Conservation (phyloP, 805 yeast genomes). For the Yamadazyma akitaensis region DNA sequence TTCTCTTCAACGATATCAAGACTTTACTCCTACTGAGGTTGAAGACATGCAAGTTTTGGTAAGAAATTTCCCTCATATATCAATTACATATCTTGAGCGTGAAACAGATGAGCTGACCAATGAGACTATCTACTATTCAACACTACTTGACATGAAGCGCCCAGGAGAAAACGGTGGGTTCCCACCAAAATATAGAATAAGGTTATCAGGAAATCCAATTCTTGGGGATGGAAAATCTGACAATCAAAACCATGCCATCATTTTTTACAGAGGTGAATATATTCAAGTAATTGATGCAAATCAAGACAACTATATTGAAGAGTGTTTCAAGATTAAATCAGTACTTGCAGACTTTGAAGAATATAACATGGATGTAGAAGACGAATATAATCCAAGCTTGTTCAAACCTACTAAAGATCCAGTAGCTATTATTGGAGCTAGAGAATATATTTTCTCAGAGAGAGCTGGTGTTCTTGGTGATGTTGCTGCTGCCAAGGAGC, state of each 20-base stretch:
- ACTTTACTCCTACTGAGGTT: conserved; percentile 61
- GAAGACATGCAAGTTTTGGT: conserved; percentile 66
- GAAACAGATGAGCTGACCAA: conserved; percentile 40
- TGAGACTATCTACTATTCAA: conserved; percentile 54
- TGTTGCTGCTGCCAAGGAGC: conserved; percentile 96
- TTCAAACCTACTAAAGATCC: conserved; percentile 17
- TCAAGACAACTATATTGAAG: conserved; percentile 93
- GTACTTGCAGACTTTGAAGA: conserved; percentile 92
- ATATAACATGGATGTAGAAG: conserved; percentile 48
- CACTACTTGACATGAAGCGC: conserved; percentile 37
- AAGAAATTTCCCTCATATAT: conserved; percentile 67
- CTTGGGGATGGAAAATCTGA: conserved; percentile 96
- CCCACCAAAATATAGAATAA: conserved; percentile 50
- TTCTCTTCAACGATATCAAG: conserved; percentile 81
- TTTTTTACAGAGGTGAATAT: conserved; percentile 90
- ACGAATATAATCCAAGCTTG: conserved; percentile 56
- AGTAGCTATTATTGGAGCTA: conserved; percentile 91
- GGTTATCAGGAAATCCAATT: conserved; percentile 89
- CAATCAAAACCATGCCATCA: conserved; percentile 84
- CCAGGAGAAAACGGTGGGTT: conserved; percentile 55
- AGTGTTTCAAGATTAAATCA: conserved; percentile 85
- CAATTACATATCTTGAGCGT: conserved; percentile 53
- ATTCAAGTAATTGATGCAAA: conserved; percentile 95
- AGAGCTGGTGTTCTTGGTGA: conserved; percentile 91
- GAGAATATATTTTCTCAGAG: conserved; percentile 93